Evolutionary conservation across 148 eudicot genomes (phyloP).

Genomic region (Tetragonia tetragonoides): DNA sequence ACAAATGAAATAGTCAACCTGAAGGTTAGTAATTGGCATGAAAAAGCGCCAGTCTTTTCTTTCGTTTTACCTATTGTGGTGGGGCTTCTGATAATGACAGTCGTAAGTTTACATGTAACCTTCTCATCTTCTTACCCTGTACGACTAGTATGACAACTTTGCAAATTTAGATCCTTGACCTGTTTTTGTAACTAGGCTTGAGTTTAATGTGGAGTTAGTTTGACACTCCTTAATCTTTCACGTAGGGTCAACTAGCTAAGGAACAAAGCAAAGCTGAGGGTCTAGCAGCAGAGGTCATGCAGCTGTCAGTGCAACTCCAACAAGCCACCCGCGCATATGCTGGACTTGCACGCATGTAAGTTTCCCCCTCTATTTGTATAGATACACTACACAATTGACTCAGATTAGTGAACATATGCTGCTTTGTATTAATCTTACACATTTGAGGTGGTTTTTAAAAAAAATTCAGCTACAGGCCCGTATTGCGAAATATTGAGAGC

Average conservation of each 20-base stretch:
- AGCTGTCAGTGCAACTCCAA: conserved; percentile 79
- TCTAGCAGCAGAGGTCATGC: conserved; percentile 84
- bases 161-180: too few species aligned
- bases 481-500: conserved; percentile 83
- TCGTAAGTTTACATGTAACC: neutral
- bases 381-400: neutral
- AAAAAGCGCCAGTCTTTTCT: neutral
- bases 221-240: neutral
- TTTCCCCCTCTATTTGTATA: neutral
- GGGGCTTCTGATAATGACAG: neutral
- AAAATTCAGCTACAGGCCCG: conserved; percentile 77
- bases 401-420: neutral
- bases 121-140: neutral
- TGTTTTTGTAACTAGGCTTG: neutral
- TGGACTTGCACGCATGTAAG: conserved; percentile 86
- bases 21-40: conserved; percentile 48
- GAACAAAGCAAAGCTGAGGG: conserved; percentile 92
- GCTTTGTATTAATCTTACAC: neutral
- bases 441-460: conserved; percentile 2
- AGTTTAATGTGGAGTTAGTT: neutral
- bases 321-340: conserved; percentile 80
- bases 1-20: conserved; percentile 55
- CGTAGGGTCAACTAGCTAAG: conserved; percentile 64
- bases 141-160: neutral
- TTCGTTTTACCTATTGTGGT: neutral